Percentiles rank a stretch among this genome's conserved stretches.
These are phyloP conservation scores for Kwoniella shandongensis DNA, from an alignment of 768 basidiomycete species.

Conservation along the genomic window DNA sequence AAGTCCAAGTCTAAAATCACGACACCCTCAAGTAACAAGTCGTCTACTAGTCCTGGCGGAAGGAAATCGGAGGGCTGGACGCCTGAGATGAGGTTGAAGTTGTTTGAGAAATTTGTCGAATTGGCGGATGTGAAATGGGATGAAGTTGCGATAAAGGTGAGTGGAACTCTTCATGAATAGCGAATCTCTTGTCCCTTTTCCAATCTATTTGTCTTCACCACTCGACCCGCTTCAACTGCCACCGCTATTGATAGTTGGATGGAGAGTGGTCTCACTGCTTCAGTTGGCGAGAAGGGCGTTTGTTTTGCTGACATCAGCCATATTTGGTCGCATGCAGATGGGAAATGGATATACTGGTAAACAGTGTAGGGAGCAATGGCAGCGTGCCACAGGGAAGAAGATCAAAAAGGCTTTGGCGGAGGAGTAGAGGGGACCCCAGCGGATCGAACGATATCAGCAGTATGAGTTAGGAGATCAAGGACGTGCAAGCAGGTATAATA, in stretches of 20 bases:
- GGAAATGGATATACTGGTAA: conserved; percentile 17
- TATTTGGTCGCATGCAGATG: conserved; percentile 13
- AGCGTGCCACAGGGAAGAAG: conserved; percentile 25
- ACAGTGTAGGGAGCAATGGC: conserved; percentile 34
- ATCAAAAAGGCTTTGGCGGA: conserved; percentile 26
- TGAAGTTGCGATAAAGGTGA: conserved; percentile 22
- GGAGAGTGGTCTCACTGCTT: too few relatives aligned
- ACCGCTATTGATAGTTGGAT: too few relatives aligned
- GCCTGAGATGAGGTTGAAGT: conserved; percentile 18
- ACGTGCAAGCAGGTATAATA: conserved; percentile 5
- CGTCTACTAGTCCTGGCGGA: neutral
- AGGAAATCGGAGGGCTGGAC: conserved; percentile 17
- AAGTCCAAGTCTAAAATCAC: too few relatives aligned
- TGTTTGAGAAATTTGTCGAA: conserved; percentile 23
- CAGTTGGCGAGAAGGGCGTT: too few relatives aligned
- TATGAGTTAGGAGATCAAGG: neutral
- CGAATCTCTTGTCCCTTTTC: too few relatives aligned
- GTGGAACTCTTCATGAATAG: too few relatives aligned
- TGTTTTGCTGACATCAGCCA: neutral
- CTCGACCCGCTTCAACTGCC: too few relatives aligned
- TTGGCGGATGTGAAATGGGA: conserved; percentile 22
- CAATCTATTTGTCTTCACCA: too few relatives aligned
- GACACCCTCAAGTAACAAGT: too few relatives aligned
- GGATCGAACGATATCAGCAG: too few relatives aligned
- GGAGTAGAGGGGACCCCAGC: too few relatives aligned